Evolutionary conservation across 495 filamentous ascomycete genomes (phyloP), one percentile per base, ranked within the genome.

Genomic region (Thermochaetoides thermophila): DNA sequence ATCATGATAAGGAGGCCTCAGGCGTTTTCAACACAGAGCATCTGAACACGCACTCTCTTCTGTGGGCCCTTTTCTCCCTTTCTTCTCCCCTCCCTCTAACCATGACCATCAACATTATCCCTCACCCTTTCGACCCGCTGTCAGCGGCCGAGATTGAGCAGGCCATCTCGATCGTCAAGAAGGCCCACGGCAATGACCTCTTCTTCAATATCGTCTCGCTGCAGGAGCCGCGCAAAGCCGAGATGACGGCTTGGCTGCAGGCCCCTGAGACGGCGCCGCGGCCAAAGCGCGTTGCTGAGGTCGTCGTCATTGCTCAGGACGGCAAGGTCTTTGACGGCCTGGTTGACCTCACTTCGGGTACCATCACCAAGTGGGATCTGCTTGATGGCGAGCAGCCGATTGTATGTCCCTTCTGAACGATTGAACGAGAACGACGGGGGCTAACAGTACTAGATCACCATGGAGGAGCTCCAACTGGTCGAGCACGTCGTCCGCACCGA

Each of bases 401-500:
- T 43, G 76, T 77, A 47, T 47, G 67, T 49, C 13, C 13, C 24
- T 15, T n/a, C n/a, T n/a, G n/a, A n/a, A 7, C 5, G 8, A n/a
- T 12, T 9, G 13, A 11, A 11, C 14, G 7, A 10, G 9, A 6
- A 6, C n/a, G 17, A 7, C 13, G 15, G 14, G 32, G 29, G 31
- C 44, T 55, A 20, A 57, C 30, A 10, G 14, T 2, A 5, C 7
- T 34, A 80, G 76, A 92, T 95, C 49, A 92, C 84, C 1, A 91
- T 94, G 83, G 84, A 94, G 51, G 86, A 95, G 47, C 62, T 94
- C 23, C 78, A 86, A 51, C 66, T 78, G 27, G 86, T 93, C n/a
- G 86, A 95, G 53, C 68, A 74, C 43, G 57, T 86, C 26, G 71
- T 75, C 24, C 70, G 87, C 32, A 76, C 74, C 38, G 81, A 94